Percentiles rank a stretch among this genome's conserved stretches.
Evolutionary conservation across 768 basidiomycete species (phyloP).

Genomic region (Coprinopsis strossmayeri): DNA sequence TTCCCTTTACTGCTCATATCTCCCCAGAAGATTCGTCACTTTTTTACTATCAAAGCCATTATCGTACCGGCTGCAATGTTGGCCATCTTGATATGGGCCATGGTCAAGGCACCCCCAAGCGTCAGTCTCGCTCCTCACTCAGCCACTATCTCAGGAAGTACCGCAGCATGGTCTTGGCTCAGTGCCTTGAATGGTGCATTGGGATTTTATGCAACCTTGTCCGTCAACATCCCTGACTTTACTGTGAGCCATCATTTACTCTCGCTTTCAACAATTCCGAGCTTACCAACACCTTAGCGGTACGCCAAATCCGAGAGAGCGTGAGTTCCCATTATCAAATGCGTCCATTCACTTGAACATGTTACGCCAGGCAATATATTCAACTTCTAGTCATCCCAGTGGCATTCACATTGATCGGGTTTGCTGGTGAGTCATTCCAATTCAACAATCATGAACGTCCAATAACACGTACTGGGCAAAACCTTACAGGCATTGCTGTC

Average conservation of each 20-base stretch:
- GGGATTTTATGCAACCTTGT: slow-evolving; percentile 65
- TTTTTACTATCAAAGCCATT: slow-evolving; percentile 67
- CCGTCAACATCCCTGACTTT: slow-evolving; percentile 84
- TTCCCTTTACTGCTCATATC: slow-evolving; percentile 71
- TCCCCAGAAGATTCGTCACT: slow-evolving; percentile 68
- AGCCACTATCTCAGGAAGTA: slow-evolving; percentile 43
- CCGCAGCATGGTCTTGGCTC: slow-evolving; percentile 75
- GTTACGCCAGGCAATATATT: slow-evolving; percentile 57
- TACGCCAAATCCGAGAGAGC: slow-evolving; percentile 65
- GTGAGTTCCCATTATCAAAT: slow-evolving; percentile 39
- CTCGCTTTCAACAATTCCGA: not conserved
- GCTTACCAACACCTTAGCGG: too few relatives aligned
- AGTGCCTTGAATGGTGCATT: slow-evolving; percentile 70
- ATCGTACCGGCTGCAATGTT: slow-evolving; percentile 62
- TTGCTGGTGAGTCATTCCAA: slow-evolving; percentile 37
- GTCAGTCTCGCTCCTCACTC: slow-evolving; percentile 51
- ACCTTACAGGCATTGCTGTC: slow-evolving; percentile 54
- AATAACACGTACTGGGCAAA: not conserved
- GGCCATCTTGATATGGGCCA: slow-evolving; percentile 75
- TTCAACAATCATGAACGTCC: not conserved
- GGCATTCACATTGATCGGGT: slow-evolving; percentile 70
- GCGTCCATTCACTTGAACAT: too few relatives aligned
- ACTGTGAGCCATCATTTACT: slow-evolving; percentile 34
- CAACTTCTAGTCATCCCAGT: slow-evolving; percentile 73
- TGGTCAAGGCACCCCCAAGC: slow-evolving; percentile 58